Percentiles rank a stretch among this genome's conserved stretches.
Conservation (phyloP, 305 asterid species). For the Rubia peregrina region DNA sequence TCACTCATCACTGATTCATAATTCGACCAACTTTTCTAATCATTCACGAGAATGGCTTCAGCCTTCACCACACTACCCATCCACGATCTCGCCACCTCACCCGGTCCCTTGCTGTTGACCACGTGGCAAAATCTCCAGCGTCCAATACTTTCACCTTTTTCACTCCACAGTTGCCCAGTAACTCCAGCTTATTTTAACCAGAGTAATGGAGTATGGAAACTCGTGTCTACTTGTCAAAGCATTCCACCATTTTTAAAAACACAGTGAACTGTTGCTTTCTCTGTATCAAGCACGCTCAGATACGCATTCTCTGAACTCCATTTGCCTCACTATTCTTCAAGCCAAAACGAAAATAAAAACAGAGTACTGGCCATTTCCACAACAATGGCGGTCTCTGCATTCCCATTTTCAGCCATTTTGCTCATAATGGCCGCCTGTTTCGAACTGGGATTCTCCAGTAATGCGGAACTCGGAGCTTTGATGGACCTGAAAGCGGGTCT, state of each 20-base stretch:
- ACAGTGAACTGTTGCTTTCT: conserved; percentile 17
- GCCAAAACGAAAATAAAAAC: conserved; percentile 20
- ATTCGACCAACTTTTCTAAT: conserved; percentile 6
- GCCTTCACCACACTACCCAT: not conserved
- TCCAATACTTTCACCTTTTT: not conserved
- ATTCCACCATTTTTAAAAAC: conserved; percentile 2
- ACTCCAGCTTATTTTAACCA: not conserved
- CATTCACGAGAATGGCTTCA: conserved; percentile 6
- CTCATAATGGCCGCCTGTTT: conserved; percentile 15
- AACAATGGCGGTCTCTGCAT: conserved; percentile 33
- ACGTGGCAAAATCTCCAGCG: conserved; percentile 6
- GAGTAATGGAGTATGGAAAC: conserved; percentile 7
- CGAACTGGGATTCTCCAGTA: conserved; percentile 18
- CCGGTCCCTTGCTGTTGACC: not conserved
- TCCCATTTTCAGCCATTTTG: conserved; percentile 23
- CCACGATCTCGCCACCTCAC: conserved; percentile 1
- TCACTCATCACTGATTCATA: conserved; percentile 1
- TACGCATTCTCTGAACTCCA: conserved; percentile 22
- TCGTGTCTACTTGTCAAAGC: conserved; percentile 15
- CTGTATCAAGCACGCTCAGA: conserved; percentile 26
- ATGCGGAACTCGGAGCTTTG: conserved; percentile 44
- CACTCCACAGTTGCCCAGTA: not conserved
- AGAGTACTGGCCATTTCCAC: not conserved
- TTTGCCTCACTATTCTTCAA: conserved; percentile 13
- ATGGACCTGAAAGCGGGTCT: conserved; percentile 64